Evolutionary conservation across 495 filamentous ascomycete genomes (phyloP).

Genomic region (Cenococcum geophilum): DNA sequence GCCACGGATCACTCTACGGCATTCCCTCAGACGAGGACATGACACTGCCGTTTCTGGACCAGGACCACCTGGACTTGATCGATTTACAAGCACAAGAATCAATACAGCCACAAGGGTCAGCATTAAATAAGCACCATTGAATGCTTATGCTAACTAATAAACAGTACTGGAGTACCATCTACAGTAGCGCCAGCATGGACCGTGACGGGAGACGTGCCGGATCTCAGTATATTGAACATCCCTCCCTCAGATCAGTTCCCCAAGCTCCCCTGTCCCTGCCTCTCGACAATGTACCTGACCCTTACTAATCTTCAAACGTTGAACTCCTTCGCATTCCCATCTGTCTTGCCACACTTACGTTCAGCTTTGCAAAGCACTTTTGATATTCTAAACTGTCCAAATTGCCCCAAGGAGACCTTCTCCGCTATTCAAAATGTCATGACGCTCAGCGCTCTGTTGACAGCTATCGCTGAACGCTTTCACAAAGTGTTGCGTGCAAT

Average conservation of each 20-base stretch:
- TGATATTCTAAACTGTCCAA: conserved; percentile 31
- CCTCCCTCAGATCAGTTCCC: conserved; percentile 1
- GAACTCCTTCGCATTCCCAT: conserved; percentile 33
- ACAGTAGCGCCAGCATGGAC: background rate
- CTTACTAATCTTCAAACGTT: conserved; percentile 30
- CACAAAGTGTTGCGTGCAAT: conserved; percentile 31
- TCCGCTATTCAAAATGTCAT: conserved; percentile 36
- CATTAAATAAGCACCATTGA: background rate
- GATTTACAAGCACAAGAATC: background rate
- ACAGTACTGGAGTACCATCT: background rate
- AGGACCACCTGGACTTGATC: background rate
- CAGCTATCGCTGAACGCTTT: conserved; percentile 33
- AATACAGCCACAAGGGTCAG: background rate
- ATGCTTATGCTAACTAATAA: background rate
- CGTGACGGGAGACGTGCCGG: background rate
- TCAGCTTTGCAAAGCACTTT: conserved; percentile 30
- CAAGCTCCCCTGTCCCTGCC: conserved; percentile 32
- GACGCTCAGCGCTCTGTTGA: conserved; percentile 31
- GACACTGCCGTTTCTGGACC: background rate
- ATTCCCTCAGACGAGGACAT: conserved; percentile 1
- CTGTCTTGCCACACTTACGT: conserved; percentile 31
- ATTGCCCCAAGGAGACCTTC: conserved; percentile 33
- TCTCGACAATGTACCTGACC: conserved; percentile 37
- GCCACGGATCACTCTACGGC: background rate
- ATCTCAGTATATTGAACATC: background rate